Conservation (phyloP, 805 yeast genomes). For the Yamadazyma ubonensis region DNA sequence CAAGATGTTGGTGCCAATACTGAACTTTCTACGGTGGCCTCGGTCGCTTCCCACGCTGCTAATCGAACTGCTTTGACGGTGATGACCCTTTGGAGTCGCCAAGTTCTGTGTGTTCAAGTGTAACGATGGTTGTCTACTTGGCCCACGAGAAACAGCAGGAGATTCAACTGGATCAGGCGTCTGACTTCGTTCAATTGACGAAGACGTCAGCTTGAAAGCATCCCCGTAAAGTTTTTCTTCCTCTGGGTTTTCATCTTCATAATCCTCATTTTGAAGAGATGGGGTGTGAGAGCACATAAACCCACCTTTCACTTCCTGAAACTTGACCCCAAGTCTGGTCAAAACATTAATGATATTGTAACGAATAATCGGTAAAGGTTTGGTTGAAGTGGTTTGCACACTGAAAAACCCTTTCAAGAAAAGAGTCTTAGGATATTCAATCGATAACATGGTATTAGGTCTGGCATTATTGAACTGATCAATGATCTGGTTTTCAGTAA, state of each 20-base stretch:
- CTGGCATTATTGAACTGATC: slow-evolving; percentile 53
- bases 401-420: slow-evolving; percentile 91
- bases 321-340: slow-evolving; percentile 73
- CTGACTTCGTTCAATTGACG: slow-evolving; percentile 19
- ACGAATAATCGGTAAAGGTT: slow-evolving; percentile 84
- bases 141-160: slow-evolving; percentile 14
- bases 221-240: slow-evolving; percentile 38
- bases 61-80: slow-evolving; percentile 39
- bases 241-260: slow-evolving; percentile 20
- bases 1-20: slow-evolving; percentile 57
- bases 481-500: slow-evolving; percentile 41
- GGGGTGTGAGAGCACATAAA: slow-evolving; percentile 77
- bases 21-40: slow-evolving; percentile 59
- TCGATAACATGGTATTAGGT: slow-evolving; percentile 85
- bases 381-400: slow-evolving; percentile 92
- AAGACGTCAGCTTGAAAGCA: slow-evolving; percentile 38
- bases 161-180: slow-evolving; percentile 25
- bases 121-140: slow-evolving; percentile 40
- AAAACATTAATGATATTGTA: slow-evolving; percentile 78
- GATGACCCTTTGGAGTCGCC: slow-evolving; percentile 29
- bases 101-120: slow-evolving; percentile 33
- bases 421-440: slow-evolving; percentile 87
- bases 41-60: slow-evolving; percentile 18
- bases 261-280: slow-evolving; percentile 30
- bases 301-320: slow-evolving; percentile 90